phyloP scores from a whole-genome alignment of 2,329 filamentous ascomycete genomes.

The Ophiostoma quercus region DNA sequence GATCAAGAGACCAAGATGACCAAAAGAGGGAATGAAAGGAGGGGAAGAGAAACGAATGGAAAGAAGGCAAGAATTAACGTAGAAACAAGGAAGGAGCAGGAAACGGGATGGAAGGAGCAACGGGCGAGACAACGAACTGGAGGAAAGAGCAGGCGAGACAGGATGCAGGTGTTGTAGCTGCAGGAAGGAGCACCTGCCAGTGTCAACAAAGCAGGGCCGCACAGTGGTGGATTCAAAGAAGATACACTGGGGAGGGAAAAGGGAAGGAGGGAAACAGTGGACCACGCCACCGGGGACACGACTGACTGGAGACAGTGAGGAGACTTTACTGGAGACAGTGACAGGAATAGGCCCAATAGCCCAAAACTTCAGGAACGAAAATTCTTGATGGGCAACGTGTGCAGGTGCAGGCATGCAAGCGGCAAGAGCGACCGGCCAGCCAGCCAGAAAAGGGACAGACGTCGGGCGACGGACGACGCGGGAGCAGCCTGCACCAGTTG shows the following conservation, averaged over 20 bases:
- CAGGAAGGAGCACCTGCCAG: not conserved
- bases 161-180: slow-evolving; percentile 6
- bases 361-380: slow-evolving; percentile 8
- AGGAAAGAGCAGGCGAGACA: slow-evolving; percentile 9
- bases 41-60: slow-evolving; percentile 16
- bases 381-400: slow-evolving; percentile 1
- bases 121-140: slow-evolving; percentile 1
- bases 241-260: slow-evolving; percentile 5
- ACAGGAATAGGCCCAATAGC: not conserved
- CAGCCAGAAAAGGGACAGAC: not conserved
- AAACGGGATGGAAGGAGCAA: slow-evolving; percentile 4
- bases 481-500: slow-evolving; percentile 1
- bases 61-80: slow-evolving; percentile 1
- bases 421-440: not conserved
- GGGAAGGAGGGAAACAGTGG: slow-evolving; percentile 5
- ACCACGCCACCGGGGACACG: not conserved
- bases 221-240: not conserved
- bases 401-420: not conserved
- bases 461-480: not conserved
- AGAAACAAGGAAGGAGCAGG: not conserved
- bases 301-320: not conserved
- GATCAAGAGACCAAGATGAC: slow-evolving; percentile 9
- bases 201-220: not conserved
- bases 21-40: slow-evolving; percentile 5
- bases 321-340: not conserved